phyloP scores from a whole-genome alignment of 257 asterid genomes.

The Solanum piurae region DNA sequence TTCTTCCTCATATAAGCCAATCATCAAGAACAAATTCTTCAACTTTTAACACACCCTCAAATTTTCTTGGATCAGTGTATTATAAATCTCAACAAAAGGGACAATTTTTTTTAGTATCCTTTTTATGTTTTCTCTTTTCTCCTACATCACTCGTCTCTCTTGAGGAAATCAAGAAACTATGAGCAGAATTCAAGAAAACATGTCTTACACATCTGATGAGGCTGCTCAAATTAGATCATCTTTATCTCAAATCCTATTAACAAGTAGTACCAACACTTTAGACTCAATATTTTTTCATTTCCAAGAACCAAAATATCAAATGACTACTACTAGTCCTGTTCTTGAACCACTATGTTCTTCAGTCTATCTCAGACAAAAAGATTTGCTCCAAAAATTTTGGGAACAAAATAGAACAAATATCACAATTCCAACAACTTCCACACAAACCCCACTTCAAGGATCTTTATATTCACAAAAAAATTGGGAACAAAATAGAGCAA shows the following conservation, averaged over 20 bases:
- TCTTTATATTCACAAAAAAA: background rate
- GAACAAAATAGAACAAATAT: constrained; percentile 17
- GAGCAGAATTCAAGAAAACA: constrained; percentile 15
- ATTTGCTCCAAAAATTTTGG: constrained; percentile 43
- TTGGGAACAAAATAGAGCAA: constrained; percentile 18
- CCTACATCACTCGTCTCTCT: background rate
- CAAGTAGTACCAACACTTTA: constrained; percentile 52
- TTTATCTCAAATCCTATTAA: constrained; percentile 49
- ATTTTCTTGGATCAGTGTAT: constrained; percentile 14
- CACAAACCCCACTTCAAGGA: constrained; percentile 7
- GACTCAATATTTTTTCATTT: constrained; percentile 69
- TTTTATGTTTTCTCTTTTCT: constrained; percentile 1
- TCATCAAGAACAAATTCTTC: background rate
- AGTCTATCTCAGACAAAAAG: constrained; percentile 51
- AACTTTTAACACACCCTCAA: background rate
- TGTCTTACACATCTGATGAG: constrained; percentile 8
- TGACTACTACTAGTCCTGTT: background rate
- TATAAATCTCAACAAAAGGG: background rate
- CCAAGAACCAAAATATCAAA: constrained; percentile 14
- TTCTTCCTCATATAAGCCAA: background rate
- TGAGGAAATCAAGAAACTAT: constrained; percentile 17
- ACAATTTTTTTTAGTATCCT: background rate
- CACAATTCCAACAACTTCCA: background rate
- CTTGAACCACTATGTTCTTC: constrained; percentile 54
- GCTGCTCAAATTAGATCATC: constrained; percentile 34